phyloP scores from a whole-genome alignment of 164 flowering plant genomes.

The Macadamia tetraphylla region DNA sequence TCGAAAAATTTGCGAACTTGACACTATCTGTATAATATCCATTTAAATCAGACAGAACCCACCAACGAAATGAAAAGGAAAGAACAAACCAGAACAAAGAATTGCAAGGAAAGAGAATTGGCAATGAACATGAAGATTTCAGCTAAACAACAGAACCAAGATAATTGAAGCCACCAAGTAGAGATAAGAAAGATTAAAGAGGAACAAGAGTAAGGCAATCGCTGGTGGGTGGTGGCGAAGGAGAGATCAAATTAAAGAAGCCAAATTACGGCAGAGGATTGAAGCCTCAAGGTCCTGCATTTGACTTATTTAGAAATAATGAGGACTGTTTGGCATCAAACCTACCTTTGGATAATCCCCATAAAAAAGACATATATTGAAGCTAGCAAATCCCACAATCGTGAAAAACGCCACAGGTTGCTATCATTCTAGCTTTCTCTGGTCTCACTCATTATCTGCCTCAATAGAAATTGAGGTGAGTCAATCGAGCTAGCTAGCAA shows the following conservation, averaged over 20 bases:
- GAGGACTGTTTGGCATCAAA: background rate
- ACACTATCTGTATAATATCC: slow-evolving; percentile 10
- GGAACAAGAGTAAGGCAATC: background rate
- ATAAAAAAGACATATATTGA: slow-evolving; percentile 16
- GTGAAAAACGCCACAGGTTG: slow-evolving; percentile 7
- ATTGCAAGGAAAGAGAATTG: too few relatives aligned
- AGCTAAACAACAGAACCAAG: too few relatives aligned
- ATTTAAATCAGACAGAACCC: too few relatives aligned
- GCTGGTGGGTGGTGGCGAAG: slow-evolving; percentile 18
- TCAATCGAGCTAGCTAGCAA: too few relatives aligned
- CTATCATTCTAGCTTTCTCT: slow-evolving; percentile 3
- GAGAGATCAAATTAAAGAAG: slow-evolving; percentile 6
- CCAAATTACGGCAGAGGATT: slow-evolving; percentile 15
- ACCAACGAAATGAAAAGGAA: too few relatives aligned
- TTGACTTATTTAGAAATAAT: slow-evolving; percentile 17
- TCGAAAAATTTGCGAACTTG: slow-evolving; percentile 28
- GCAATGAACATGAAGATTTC: too few relatives aligned
- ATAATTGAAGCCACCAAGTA: too few relatives aligned
- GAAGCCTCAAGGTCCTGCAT: slow-evolving; percentile 30
- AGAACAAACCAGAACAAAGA: too few relatives aligned
- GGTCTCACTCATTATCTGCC: background rate
- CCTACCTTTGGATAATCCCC: slow-evolving; percentile 14
- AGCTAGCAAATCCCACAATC: slow-evolving; percentile 13
- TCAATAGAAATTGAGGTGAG: too few relatives aligned
- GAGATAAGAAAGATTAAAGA: background rate